Conservation (phyloP, 768 basidiomycete genomes). For the Coprinopsis strossmayeri region DNA sequence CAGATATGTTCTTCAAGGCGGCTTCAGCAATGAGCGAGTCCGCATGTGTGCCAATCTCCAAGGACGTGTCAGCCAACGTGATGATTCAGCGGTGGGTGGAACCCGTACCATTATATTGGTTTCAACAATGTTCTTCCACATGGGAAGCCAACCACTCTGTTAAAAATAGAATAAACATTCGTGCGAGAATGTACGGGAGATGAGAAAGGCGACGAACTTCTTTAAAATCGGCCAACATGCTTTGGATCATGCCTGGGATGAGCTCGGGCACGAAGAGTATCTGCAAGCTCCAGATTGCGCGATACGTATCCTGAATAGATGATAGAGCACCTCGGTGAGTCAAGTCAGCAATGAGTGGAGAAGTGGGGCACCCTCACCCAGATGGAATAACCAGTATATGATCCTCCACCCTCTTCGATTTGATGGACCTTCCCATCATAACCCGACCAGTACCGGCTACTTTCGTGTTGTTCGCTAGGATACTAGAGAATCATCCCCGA, state of each 20-base stretch:
- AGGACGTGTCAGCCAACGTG: not conserved
- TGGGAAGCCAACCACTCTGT: conserved; percentile 79
- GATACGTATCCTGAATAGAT: conserved; percentile 81
- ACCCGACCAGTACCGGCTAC: conserved; percentile 66
- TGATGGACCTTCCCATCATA: conserved; percentile 62
- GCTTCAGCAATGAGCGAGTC: conserved; percentile 75
- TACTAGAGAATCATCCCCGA: conserved; percentile 36
- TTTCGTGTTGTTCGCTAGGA: conserved; percentile 70
- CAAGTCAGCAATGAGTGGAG: too few species aligned
- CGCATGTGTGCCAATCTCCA: conserved; percentile 68
- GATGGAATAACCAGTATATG: conserved; percentile 76
- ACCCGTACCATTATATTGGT: conserved; percentile 73
- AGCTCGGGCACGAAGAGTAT: conserved; percentile 73
- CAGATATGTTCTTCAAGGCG: conserved; percentile 53
- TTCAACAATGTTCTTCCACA: conserved; percentile 89
- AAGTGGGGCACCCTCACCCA: conserved; percentile 66
- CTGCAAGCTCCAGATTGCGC: conserved; percentile 75
- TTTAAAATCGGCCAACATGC: conserved; percentile 75
- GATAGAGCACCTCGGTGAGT: too few species aligned
- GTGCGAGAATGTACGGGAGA: not conserved
- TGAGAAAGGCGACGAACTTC: conserved; percentile 34
- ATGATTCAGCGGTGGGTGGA: not conserved
- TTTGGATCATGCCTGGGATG: conserved; percentile 67
- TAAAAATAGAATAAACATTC: too few species aligned
- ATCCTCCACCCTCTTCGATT: conserved; percentile 36